A percentile compares a stretch with the other conserved stretches of the same genome.
These are phyloP conservation scores for Anaeramoeba flamelloides DNA, from an alignment of 78 protist species.

Conservation along the genomic window DNA sequence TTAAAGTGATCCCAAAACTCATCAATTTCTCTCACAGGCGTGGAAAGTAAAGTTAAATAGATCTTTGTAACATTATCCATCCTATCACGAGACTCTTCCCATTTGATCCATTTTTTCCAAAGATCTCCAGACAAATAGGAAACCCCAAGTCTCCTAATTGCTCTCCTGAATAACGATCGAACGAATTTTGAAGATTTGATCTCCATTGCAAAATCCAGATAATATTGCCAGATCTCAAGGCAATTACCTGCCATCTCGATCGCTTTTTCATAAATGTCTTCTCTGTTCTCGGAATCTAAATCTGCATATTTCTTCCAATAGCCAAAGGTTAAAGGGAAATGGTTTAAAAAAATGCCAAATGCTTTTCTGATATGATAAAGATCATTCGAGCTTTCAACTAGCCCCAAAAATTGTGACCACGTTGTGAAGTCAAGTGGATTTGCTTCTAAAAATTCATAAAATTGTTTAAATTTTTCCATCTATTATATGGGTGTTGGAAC, in stretches of 20 bases:
- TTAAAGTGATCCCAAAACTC: no score
- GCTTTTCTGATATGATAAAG: neutral
- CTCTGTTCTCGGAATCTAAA: neutral
- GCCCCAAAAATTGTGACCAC: no score
- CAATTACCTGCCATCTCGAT: neutral
- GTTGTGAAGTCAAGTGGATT: no score
- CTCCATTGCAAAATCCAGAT: neutral
- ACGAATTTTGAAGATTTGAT: neutral
- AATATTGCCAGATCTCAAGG: neutral
- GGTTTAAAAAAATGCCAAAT: neutral
- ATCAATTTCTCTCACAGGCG: neutral
- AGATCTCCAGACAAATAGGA: neutral
- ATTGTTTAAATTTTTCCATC: no score
- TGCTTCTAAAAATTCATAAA: no score
- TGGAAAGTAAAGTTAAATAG: neutral
- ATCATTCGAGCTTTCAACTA: no score
- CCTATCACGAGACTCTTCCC: neutral
- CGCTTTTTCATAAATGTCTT: neutral
- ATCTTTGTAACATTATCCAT: neutral
- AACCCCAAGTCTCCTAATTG: neutral
- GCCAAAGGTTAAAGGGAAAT: neutral
- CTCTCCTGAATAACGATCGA: neutral
- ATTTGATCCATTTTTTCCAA: neutral
- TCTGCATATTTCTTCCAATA: neutral
- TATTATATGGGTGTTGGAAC: no score